These are phyloP conservation scores for Fonsecaea multimorphosa DNA, from an alignment of 2,329 filamentous ascomycete species.

Conservation along the genomic window DNA sequence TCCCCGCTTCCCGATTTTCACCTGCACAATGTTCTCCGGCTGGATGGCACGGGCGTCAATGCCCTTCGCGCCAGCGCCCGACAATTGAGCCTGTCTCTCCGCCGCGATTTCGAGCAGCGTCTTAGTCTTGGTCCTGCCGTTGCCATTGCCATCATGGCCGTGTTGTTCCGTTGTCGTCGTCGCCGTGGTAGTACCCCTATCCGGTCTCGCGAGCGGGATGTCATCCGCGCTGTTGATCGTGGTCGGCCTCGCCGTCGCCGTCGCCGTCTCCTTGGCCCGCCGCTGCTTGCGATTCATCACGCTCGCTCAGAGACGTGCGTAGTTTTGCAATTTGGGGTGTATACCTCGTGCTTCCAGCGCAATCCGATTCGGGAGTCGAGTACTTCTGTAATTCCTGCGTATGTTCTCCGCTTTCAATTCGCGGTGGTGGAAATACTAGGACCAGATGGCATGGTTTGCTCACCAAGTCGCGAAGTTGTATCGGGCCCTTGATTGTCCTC, in stretches of 20 bases:
- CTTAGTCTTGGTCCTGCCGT: too few relatives aligned
- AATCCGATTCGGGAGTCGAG: not conserved
- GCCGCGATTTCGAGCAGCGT: conserved; percentile 55
- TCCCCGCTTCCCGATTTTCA: conserved; percentile 36
- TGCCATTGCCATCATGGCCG: conserved; percentile 27
- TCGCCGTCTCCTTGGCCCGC: conserved; percentile 29
- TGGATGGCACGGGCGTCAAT: conserved; percentile 31
- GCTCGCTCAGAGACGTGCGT: not conserved
- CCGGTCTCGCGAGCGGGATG: conserved; percentile 31
- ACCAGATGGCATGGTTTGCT: too few relatives aligned
- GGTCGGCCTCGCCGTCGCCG: conserved; percentile 13
- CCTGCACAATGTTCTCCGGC: conserved; percentile 36
- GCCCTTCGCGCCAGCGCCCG: conserved; percentile 41
- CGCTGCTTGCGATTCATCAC: conserved; percentile 38
- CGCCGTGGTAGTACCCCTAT: not conserved
- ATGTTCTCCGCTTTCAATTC: too few relatives aligned
- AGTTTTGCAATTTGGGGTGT: not conserved
- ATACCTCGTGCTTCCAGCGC: not conserved
- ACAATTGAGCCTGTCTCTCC: conserved; percentile 49
- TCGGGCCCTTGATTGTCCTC: too few relatives aligned
- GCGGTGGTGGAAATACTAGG: too few relatives aligned
- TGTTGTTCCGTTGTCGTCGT: not conserved
- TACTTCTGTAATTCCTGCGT: too few relatives aligned
- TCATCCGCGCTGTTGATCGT: conserved; percentile 31
- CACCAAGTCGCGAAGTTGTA: too few relatives aligned